A percentile compares a stretch with the other conserved stretches of the same genome.
Conservation (phyloP, 2,329 filamentous ascomycete species). For the Diaporthe longicolla region DNA sequence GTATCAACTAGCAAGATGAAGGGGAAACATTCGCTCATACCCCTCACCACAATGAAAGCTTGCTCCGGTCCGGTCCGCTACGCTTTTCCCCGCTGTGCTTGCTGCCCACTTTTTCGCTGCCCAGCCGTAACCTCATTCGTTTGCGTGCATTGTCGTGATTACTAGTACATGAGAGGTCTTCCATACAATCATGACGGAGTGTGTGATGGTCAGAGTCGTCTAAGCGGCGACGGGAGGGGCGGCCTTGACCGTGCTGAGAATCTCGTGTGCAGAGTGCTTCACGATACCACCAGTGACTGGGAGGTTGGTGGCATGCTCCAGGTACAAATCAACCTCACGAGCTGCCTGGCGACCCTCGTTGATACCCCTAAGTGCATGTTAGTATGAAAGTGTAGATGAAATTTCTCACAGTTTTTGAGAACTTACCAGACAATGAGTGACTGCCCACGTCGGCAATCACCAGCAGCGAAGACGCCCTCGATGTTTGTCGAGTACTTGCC, state of each 20-base stretch:
- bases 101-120: constrained; percentile 18
- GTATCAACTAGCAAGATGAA: constrained; percentile 39
- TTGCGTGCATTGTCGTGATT: constrained; percentile 27
- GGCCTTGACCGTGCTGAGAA: constrained; percentile 60
- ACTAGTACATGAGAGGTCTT: constrained; percentile 17
- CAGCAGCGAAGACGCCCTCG: constrained; percentile 90
- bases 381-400: constrained; percentile 45
- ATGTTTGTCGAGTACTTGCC: constrained; percentile 92
- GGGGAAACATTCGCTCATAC: constrained; percentile 25
- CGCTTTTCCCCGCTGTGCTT: constrained; percentile 8
- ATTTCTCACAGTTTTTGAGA: neutral
- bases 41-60: constrained; percentile 14
- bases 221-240: constrained; percentile 46
- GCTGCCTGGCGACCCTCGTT: constrained; percentile 96
- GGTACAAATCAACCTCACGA: constrained; percentile 90
- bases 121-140: constrained; percentile 24
- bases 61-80: constrained; percentile 24
- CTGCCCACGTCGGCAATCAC: constrained; percentile 95
- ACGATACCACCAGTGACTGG: constrained; percentile 95
- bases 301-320: constrained; percentile 83
- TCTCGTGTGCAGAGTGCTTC: constrained; percentile 83
- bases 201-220: neutral
- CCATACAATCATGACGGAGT: constrained; percentile 32
- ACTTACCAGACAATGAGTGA: constrained; percentile 94
- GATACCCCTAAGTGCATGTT: constrained; percentile 78